Evolutionary conservation across 73 alveolate genomes (phyloP), one percentile per base, ranked within the genome.

Genomic region (Urostyla sp.): DNA sequence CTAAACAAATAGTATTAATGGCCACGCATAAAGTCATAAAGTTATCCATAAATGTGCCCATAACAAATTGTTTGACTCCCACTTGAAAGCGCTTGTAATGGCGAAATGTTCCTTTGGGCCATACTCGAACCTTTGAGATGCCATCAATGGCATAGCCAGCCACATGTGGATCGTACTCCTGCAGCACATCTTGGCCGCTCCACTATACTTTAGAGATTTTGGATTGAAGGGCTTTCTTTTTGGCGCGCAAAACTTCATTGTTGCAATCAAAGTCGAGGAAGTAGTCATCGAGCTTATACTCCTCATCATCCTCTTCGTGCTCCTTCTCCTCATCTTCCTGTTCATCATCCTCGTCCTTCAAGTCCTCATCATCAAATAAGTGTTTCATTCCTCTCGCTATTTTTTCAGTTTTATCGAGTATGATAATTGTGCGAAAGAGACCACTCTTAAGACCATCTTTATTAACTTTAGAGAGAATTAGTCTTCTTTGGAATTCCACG

Each of bases 1-100:
- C 94, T 72, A 97, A 88, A 5, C 84, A 85, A 0, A 95, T 88
- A 0, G 99, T 93, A 75, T 97, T 97, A 18, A 84, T 81, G 15
- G 93, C 49, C 0, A 97, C 99, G 18, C 95, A 94, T 3, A 87
- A 32, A 27, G 91, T 89, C 89, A 92, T 90, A 8, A 61, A 58
- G 56, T 84, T 74, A 24, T 84, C 92, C 46, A 84, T 58, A 20
- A 74, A 35, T 24, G 60, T 23, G 40, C 60, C 44, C 23, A 24
- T 8, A 2, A 73, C 85, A 11, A 73, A 28, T 8, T 3, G 7
- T 46, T 73, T 73, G 18, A 73, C 44, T 3, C 10, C 34, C 15
- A 16, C 53, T 34, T 36, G 20, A 3, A 50, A 0, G 18, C 53
- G 28, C 4, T 31, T 52, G 7, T 52, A 11, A 16, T 26, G 11